phyloP scores from a whole-genome alignment of 805 yeast species.

The Peterozyma xylosa region DNA sequence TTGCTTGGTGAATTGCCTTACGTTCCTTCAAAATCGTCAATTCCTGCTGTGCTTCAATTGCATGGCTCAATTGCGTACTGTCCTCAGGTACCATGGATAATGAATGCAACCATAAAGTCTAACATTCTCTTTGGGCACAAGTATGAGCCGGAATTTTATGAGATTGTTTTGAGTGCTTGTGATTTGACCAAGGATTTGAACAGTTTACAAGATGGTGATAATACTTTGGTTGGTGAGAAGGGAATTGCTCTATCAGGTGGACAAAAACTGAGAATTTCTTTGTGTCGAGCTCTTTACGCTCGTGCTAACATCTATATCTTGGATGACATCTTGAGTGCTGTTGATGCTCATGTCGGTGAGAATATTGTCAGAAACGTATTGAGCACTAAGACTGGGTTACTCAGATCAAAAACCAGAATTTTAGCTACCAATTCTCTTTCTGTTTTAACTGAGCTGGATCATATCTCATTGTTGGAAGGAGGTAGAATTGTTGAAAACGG shows the following conservation, averaged over 20 bases:
- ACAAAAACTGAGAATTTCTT: conserved; percentile 89
- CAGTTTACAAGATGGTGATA: conserved; percentile 80
- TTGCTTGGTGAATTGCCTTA: conserved; percentile 48
- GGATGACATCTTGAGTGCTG: conserved; percentile 94
- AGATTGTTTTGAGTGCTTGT: conserved; percentile 78
- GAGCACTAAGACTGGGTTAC: conserved; percentile 33
- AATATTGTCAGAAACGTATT: conserved; percentile 62
- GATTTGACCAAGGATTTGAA: conserved; percentile 74
- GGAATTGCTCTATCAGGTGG: conserved; percentile 97
- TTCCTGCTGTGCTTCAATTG: conserved; percentile 13
- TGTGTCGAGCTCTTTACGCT: conserved; percentile 94
- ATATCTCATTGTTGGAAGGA: conserved; percentile 49
- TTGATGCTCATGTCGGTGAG: conserved; percentile 92
- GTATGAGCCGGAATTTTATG: conserved; percentile 75
- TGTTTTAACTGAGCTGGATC: conserved; percentile 49
- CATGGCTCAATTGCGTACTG: conserved; percentile 49
- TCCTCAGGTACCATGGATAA: conserved; percentile 85
- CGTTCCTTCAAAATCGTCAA: conserved; percentile 19
- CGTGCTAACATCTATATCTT: conserved; percentile 85
- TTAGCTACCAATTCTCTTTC: conserved; percentile 52
- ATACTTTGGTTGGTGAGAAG: conserved; percentile 92
- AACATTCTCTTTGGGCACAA: conserved; percentile 86
- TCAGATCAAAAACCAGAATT: conserved; percentile 43
- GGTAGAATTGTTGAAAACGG: conserved; percentile 50
- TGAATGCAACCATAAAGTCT: conserved; percentile 88